Evolutionary conservation across 768 basidiomycete genomes (phyloP).

Genomic region (Tremella fuciformis): DNA sequence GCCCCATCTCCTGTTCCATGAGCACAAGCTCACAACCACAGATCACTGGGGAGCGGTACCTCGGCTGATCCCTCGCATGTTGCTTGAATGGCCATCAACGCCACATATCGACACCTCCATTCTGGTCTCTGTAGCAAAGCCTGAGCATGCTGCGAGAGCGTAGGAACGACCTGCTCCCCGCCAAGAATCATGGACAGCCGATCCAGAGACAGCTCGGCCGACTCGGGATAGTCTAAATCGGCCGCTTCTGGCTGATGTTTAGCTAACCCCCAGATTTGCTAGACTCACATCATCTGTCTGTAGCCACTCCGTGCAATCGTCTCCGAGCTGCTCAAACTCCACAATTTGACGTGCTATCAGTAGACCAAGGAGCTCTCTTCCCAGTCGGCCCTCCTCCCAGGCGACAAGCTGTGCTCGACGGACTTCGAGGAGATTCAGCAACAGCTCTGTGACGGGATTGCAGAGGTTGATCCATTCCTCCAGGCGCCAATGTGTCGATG

Average conservation of each 20-base stretch:
- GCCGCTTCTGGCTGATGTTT: slow-evolving; percentile 60
- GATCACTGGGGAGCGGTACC: background rate
- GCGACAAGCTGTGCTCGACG: slow-evolving; percentile 74
- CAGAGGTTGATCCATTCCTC: slow-evolving; percentile 70
- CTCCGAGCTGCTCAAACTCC: slow-evolving; percentile 46
- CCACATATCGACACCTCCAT: slow-evolving; percentile 82
- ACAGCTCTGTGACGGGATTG: slow-evolving; percentile 73
- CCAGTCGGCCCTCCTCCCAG: slow-evolving; percentile 61
- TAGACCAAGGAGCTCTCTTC: slow-evolving; percentile 42
- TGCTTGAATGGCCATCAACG: slow-evolving; percentile 78
- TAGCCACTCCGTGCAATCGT: slow-evolving; percentile 60
- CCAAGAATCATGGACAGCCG: slow-evolving; percentile 70
- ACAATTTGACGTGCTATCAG: slow-evolving; percentile 37
- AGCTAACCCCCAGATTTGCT: slow-evolving; percentile 49
- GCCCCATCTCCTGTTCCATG: slow-evolving; percentile 56
- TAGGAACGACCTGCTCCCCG: slow-evolving; percentile 60
- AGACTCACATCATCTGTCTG: slow-evolving; percentile 59
- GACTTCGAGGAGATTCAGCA: slow-evolving; percentile 76
- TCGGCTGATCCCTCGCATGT: slow-evolving; percentile 67
- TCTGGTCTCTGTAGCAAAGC: slow-evolving; percentile 76
- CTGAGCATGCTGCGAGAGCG: slow-evolving; percentile 77
- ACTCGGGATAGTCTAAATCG: slow-evolving; percentile 64
- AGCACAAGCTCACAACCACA: slow-evolving; percentile 56
- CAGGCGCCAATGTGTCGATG: slow-evolving; percentile 37
- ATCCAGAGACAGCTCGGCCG: slow-evolving; percentile 81